Conservation (phyloP, 148 eudicot species). For the Euryodendron excelsum region DNA sequence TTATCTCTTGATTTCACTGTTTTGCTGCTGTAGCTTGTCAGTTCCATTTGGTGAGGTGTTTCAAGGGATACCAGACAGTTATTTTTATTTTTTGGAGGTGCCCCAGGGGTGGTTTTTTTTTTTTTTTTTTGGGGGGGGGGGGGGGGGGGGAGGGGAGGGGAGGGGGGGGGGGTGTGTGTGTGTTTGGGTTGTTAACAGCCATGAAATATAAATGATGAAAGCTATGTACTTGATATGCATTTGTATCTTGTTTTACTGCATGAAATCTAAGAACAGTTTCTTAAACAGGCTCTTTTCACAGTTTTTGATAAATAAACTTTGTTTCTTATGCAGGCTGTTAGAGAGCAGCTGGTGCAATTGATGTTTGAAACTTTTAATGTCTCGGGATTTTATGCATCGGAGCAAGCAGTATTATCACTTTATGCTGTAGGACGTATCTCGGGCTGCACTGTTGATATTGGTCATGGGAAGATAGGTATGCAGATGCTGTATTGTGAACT, state of each 20-base stretch:
- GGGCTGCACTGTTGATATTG: constrained; percentile 96
- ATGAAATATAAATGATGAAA: not conserved
- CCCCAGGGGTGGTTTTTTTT: too few relatives aligned
- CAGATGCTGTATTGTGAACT: not conserved
- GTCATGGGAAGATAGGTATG: constrained; percentile 95
- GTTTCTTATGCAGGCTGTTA: too few relatives aligned
- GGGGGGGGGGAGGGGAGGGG: too few relatives aligned
- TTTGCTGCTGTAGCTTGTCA: too few relatives aligned
- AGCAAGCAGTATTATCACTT: constrained; percentile 94
- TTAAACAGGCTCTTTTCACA: too few relatives aligned
- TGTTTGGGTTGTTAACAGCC: not conserved
- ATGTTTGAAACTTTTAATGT: constrained; percentile 98
- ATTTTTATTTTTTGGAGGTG: too few relatives aligned
- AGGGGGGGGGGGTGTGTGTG: too few relatives aligned
- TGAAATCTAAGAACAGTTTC: constrained; percentile 3
- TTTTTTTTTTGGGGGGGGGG: too few relatives aligned
- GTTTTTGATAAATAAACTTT: too few relatives aligned
- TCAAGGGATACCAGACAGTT: not conserved
- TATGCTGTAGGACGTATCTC: constrained; percentile 99
- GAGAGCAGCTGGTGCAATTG: constrained; percentile 88
- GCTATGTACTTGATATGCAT: constrained; percentile 13
- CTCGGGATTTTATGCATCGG: constrained; percentile 94
- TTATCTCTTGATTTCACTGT: too few relatives aligned
- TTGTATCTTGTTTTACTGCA: constrained; percentile 7
- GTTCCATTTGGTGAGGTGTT: not conserved